Evolutionary conservation across 179 eudicot genomes (phyloP).

Genomic region (Vitellaria paradoxa): DNA sequence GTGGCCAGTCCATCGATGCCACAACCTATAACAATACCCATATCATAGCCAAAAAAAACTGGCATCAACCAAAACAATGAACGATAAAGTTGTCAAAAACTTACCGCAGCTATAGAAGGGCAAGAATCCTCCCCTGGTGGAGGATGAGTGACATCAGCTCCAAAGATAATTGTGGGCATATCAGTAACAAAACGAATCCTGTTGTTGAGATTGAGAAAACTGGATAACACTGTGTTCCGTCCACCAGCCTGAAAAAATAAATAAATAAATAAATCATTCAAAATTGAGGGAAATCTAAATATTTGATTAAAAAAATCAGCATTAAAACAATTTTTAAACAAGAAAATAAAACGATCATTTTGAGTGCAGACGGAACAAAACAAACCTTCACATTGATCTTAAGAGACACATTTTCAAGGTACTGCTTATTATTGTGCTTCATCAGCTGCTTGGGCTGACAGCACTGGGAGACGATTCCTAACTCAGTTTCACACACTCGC

Average conservation of each 20-base stretch:
- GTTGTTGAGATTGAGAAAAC: conserved; percentile 15
- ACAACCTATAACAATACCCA: conserved; percentile 29
- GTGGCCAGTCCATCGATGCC: conserved; percentile 97
- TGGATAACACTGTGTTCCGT: conserved; percentile 40
- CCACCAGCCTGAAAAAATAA: conserved; percentile 61
- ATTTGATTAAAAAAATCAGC: not conserved
- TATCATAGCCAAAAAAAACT: not conserved
- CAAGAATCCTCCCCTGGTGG: conserved; percentile 74
- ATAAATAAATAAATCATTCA: too few species aligned
- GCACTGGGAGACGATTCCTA: conserved; percentile 83
- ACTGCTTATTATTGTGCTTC: conserved; percentile 40
- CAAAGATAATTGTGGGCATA: conserved; percentile 63
- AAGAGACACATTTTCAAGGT: conserved; percentile 71
- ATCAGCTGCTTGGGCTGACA: conserved; percentile 49
- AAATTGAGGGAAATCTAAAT: too few species aligned
- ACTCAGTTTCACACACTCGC: conserved; percentile 72
- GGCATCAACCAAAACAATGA: not conserved
- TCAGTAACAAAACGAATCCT: conserved; percentile 44
- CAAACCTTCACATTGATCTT: conserved; percentile 90
- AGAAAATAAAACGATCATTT: not conserved
- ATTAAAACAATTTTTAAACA: not conserved
- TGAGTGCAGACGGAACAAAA: not conserved
- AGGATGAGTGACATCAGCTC: conserved; percentile 96
- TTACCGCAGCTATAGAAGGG: conserved; percentile 93
- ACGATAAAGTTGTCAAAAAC: not conserved